Conservation (phyloP, 73 alveolate genomes). For the Durusdinium trenchii region DNA sequence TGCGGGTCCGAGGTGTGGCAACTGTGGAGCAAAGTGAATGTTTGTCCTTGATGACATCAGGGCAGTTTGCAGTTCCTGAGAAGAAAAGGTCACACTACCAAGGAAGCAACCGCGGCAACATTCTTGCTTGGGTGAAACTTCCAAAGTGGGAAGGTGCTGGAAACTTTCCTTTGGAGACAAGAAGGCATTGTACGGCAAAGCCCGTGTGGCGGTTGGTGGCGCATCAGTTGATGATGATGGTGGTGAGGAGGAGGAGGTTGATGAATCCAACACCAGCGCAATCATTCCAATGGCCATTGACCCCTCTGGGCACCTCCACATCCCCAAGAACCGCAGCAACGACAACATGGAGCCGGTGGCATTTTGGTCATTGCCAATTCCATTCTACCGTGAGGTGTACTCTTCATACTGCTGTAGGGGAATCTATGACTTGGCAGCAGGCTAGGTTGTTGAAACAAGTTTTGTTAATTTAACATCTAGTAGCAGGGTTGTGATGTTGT, state of each 20-base stretch:
- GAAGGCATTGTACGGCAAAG: background rate
- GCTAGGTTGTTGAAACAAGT: background rate
- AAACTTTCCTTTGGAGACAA: background rate
- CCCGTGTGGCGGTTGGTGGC: conserved; percentile 32
- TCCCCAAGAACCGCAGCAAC: background rate
- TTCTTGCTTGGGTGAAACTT: conserved; percentile 19
- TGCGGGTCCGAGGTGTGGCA: conserved; percentile 20
- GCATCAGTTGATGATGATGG: background rate
- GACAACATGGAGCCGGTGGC: conserved; percentile 54
- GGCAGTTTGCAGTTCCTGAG: background rate
- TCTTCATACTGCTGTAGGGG: background rate
- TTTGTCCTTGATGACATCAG: background rate
- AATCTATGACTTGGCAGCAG: conserved; percentile 4
- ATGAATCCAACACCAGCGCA: background rate
- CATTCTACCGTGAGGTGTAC: background rate
- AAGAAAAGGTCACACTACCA: background rate
- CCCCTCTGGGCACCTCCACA: background rate
- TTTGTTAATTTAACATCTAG: background rate
- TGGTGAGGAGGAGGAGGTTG: background rate
- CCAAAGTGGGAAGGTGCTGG: conserved; percentile 23
- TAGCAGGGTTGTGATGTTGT: background rate
- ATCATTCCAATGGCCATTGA: conserved; percentile 12
- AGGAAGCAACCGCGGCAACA: conserved; percentile 28
- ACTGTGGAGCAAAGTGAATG: background rate
- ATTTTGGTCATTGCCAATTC: background rate